Evolutionary conservation across 2,329 filamentous ascomycete species (phyloP).

Genomic region (Fusarium fujikuroi): DNA sequence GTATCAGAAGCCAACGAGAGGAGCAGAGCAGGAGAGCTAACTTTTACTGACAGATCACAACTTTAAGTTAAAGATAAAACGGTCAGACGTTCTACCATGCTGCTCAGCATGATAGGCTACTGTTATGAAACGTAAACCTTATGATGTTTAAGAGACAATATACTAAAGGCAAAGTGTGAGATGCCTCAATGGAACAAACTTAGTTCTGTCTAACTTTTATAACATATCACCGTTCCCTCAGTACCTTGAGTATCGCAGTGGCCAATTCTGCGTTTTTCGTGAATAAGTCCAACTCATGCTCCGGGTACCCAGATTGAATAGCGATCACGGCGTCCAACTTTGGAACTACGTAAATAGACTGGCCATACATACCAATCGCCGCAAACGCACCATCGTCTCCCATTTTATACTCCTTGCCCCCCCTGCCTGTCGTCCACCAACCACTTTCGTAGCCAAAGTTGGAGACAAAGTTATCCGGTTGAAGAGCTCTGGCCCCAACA

Average conservation of each 20-base stretch:
- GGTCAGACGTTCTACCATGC: background rate
- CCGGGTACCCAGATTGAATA: conserved; percentile 32
- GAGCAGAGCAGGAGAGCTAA: too few relatives aligned
- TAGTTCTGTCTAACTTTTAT: background rate
- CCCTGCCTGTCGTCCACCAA: conserved; percentile 31
- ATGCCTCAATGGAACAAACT: background rate
- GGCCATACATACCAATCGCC: conserved; percentile 31
- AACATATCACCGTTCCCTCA: background rate
- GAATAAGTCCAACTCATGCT: conserved; percentile 30
- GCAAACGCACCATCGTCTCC: conserved; percentile 22
- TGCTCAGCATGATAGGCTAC: background rate
- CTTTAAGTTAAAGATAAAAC: background rate
- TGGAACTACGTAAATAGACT: conserved; percentile 26
- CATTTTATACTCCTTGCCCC: conserved; percentile 1
- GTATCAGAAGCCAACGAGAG: background rate
- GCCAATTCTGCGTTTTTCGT: conserved; percentile 23
- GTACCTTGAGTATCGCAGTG: conserved; percentile 11
- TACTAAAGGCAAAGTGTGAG: background rate
- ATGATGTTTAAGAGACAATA: background rate
- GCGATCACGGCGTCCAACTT: conserved; percentile 14
- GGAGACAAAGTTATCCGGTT: conserved; percentile 22
- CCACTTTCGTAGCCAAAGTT: conserved; percentile 32
- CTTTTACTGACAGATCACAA: background rate
- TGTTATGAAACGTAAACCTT: background rate
- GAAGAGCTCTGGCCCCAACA: conserved; percentile 12